phyloP scores from a whole-genome alignment of 2,329 filamentous ascomycete genomes.

The Sporothrix variecibatus region DNA sequence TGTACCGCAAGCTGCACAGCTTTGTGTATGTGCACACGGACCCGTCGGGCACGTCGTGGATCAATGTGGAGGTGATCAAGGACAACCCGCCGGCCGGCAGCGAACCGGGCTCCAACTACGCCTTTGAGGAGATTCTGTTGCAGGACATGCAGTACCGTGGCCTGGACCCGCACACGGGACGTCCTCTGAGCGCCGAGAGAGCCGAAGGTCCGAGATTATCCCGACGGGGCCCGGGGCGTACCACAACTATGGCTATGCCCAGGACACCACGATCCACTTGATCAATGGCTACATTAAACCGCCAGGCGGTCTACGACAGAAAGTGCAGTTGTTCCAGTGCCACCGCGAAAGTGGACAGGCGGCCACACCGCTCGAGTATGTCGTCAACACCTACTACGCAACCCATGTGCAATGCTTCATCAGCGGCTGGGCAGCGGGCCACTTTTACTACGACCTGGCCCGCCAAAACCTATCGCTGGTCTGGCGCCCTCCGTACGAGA shows the following conservation, averaged over 20 bases:
- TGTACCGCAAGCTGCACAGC: slow-evolving; percentile 4
- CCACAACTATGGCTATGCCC: neutral
- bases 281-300: slow-evolving; percentile 27
- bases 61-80: neutral
- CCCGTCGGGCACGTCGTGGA: neutral
- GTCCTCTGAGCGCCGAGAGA: neutral
- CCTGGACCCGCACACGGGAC: slow-evolving; percentile 3
- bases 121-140: neutral
- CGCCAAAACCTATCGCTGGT: neutral
- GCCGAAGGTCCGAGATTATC: neutral
- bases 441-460: slow-evolving; percentile 26
- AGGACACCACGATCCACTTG: neutral
- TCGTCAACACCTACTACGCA: slow-evolving; percentile 26
- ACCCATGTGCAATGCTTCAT: slow-evolving; percentile 31
- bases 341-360: neutral
- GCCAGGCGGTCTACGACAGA: neutral
- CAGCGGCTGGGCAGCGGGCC: slow-evolving; percentile 25
- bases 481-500: neutral
- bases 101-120: neutral
- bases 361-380: slow-evolving; percentile 27
- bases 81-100: neutral
- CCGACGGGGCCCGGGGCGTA: neutral
- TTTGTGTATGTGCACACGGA: neutral
- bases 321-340: slow-evolving; percentile 30
- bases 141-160: slow-evolving; percentile 3